Evolutionary conservation across 495 filamentous ascomycete species (phyloP), one percentile per base, ranked within the genome.

Genomic region (Rusavskia elegans): DNA sequence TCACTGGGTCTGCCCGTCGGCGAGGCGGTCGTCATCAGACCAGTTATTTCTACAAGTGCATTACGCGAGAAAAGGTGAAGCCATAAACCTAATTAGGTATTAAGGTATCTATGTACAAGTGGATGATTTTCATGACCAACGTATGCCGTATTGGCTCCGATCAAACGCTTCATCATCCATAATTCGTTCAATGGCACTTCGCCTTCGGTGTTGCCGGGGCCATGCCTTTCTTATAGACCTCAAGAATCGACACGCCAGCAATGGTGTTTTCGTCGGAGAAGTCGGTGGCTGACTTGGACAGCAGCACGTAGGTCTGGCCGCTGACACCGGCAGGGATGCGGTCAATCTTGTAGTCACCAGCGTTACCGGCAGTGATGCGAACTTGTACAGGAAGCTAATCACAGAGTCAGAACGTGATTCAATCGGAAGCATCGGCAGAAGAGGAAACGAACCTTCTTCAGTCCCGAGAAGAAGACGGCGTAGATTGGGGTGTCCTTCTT

Each of bases 281-380:
- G 32, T 57, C 52, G 8, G 59, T 61, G 48, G 64, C 54, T 25
- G 65, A 66, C 20, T 57, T 66, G n/a, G 65, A 69, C 11, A 76
- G 52, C 8, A 74, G 60, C 3, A 74, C 64, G 48, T 76, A 75
- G 41, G 60, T 65, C 61, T 74, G 71, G 23, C 72, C 72, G 10
- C 59, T 48, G 19, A 66, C 59, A 29, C 60, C 69, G n/a, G 44
- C 39, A 14, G 71, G 70, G 11, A 72, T 60, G 9, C 41, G 48
- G 30, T 52, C 46, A 46, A 62, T 52, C 53, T 60, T 59, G 36
- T 62, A 59, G 45, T 64, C 38, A 35, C 32, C 32, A 30, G 37
- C 46, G 42, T 61, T 41, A 5, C 50, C 54, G 17, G 32, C 45
- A 37, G 62, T 64, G 9, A 53, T 46, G 23, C 54, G 50, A 20